These are phyloP conservation scores for Neostapfia colusana DNA, from an alignment of 176 grass and related monocot species.

Conservation along the genomic window DNA sequence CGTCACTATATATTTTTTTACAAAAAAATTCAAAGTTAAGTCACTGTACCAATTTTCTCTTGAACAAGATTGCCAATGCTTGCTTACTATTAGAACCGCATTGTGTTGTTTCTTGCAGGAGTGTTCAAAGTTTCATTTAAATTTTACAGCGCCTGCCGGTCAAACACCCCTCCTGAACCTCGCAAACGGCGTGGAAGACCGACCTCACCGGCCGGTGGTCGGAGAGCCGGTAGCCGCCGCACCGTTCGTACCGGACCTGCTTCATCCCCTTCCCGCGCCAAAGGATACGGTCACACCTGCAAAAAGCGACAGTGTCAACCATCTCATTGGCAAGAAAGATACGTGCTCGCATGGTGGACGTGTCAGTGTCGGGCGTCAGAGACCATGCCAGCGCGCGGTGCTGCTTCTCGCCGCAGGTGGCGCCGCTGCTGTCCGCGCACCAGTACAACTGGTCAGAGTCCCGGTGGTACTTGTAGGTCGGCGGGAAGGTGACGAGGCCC, in stretches of 20 bases:
- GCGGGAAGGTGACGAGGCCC: conserved; percentile 66
- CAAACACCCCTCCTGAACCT: neutral
- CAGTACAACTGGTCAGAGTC: conserved; percentile 67
- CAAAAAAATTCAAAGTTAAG: too few species aligned
- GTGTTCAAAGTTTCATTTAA: neutral
- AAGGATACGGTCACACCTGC: conserved; percentile 83
- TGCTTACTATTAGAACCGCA: too few species aligned
- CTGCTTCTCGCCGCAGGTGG: conserved; percentile 20
- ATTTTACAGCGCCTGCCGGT: neutral
- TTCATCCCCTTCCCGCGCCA: conserved; percentile 71
- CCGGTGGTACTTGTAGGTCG: conserved; percentile 73
- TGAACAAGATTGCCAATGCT: too few species aligned
- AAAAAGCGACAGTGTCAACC: neutral
- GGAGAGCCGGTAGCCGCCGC: conserved; percentile 56
- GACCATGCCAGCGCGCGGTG: conserved; percentile 76
- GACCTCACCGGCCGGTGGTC: conserved; percentile 82
- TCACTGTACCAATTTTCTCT: too few species aligned
- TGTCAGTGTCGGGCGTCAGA: neutral
- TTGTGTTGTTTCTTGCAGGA: neutral
- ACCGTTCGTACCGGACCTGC: conserved; percentile 64
- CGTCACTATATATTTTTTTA: too few species aligned
- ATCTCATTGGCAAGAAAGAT: neutral
- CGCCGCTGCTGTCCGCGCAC: neutral
- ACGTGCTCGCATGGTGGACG: neutral
- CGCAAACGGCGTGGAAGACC: conserved; percentile 54